Evolutionary conservation across 805 yeast species (phyloP), one percentile per base, ranked within the genome.

Genomic region (Candida koratica): DNA sequence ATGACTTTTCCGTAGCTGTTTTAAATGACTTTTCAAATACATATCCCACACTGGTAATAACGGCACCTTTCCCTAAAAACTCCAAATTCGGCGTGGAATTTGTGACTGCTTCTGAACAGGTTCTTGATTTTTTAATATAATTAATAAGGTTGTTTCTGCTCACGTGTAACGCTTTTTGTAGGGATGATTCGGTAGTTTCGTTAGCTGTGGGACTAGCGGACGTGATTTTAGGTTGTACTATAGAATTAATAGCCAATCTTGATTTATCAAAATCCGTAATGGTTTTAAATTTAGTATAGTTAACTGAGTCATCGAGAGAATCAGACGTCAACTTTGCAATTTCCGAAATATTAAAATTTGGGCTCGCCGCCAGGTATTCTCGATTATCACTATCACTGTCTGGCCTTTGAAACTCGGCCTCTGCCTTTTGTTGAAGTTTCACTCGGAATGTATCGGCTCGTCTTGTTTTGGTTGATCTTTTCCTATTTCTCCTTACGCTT

Each of bases 401-500:
- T 10, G 25, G 32, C 22, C 34, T 12, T 2, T 44, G 41, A 20
- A 47, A 26, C 18, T 37, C 28, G 16, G 42, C 17, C 2, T 28
- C 24, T 39, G 29, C 8, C 24, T 15, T 19, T 17, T 18, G 34
- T 25, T 14, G 40, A 25, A 23, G 17, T 22, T 24, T 37, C n/a
- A 32, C 41, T 14, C 34, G 17, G 24, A 37, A 37, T 12, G 41
- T 38, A 28, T 28, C 29, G 20, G 28, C 25, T 17, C 23, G 16
- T 15, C 51, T 52, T 0, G 67, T 41, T 42, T 66, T 61, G 16
- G 64, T 51, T n/a, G 64, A 74, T 45, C 95, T 60, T 52, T 82
- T 85, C 41, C 95, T 71, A 56, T 90, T 90, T 46, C 98, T 68
- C 43, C 97, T 67, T 1, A 85, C 97, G 34, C 94, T 81, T 59